Percentiles rank a stretch among this genome's conserved stretches.
phyloP scores from a whole-genome alignment of 139 green algal genomes.

The Spirogloea muscicola region DNA sequence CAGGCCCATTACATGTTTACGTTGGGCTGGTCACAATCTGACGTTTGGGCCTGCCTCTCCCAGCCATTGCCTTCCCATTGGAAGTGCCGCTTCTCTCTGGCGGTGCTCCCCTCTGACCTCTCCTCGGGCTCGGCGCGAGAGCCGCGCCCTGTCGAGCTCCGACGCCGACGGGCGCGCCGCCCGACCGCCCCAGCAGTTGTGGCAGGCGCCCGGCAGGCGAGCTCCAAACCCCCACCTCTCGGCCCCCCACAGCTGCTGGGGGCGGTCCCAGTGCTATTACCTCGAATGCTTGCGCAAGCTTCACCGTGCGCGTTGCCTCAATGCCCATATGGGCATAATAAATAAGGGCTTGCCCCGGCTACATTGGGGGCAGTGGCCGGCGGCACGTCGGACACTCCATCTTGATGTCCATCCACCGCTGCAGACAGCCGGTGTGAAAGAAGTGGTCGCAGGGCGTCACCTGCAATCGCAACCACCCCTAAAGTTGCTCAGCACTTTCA shows the following conservation, averaged over 20 bases:
- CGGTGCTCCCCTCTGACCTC: not conserved
- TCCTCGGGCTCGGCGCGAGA: not conserved
- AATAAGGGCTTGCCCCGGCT: not conserved
- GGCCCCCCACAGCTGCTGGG: not conserved
- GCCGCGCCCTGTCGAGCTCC: not conserved
- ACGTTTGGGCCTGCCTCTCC: not conserved
- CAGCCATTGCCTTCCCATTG: not conserved
- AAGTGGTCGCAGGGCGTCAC: constrained; percentile 84
- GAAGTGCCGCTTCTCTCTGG: not conserved
- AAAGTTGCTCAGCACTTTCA: too few relatives aligned
- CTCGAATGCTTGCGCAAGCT: too few relatives aligned
- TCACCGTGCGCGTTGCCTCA: too few relatives aligned
- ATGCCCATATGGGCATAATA: too few relatives aligned
- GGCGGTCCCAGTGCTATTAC: not conserved
- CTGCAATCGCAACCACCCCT: too few relatives aligned
- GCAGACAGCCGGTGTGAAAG: constrained; percentile 76
- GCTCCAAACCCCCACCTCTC: not conserved
- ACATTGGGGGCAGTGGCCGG: constrained; percentile 65
- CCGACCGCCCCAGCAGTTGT: not conserved
- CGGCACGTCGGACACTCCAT: constrained; percentile 83
- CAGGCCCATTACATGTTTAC: not conserved
- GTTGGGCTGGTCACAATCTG: not conserved
- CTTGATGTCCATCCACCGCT: constrained; percentile 85
- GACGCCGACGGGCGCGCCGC: not conserved
- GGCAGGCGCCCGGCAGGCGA: not conserved